A percentile compares a stretch with the other conserved stretches of the same genome.
These are phyloP conservation scores for Chytriomyces confervae DNA, from an alignment of 192 early-diverging fungal species.

Conservation along the genomic window DNA sequence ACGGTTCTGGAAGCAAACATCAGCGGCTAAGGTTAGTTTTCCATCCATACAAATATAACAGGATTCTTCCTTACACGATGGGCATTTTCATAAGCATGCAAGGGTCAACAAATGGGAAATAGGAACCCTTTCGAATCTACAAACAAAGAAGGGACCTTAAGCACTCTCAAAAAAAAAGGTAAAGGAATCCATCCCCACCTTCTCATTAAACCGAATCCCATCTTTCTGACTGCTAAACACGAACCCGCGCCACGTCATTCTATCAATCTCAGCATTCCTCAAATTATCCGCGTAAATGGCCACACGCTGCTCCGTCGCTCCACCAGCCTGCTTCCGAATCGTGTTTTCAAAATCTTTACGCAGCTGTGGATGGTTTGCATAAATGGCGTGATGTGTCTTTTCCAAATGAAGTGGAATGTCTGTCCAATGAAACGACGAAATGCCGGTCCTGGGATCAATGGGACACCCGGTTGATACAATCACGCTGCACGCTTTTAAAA, in stretches of 20 bases:
- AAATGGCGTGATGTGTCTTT: constrained; percentile 31
- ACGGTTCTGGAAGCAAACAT: not conserved
- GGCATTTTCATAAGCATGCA: constrained; percentile 22
- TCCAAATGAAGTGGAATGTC: constrained; percentile 37
- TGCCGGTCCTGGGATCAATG: constrained; percentile 28
- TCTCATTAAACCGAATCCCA: constrained; percentile 30
- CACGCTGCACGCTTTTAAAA: constrained; percentile 31
- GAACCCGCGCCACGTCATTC: constrained; percentile 37
- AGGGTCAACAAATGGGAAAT: constrained; percentile 26
- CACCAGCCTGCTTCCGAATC: constrained; percentile 27
- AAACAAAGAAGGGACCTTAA: not conserved
- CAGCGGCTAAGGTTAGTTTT: not conserved
- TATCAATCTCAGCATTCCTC: constrained; percentile 18
- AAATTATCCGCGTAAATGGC: constrained; percentile 29
- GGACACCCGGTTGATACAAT: constrained; percentile 30
- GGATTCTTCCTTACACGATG: constrained; percentile 26
- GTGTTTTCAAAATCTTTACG: constrained; percentile 27
- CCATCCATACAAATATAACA: not conserved
- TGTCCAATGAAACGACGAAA: constrained; percentile 24
- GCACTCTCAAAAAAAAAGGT: not conserved
- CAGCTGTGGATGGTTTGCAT: constrained; percentile 17
- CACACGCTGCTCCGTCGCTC: constrained; percentile 16
- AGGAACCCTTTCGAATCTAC: constrained; percentile 33
- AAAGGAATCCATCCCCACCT: constrained; percentile 18
- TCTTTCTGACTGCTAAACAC: not conserved